phyloP scores from a whole-genome alignment of 352 stramenopile species.

The Elongisporangium anandrum region DNA sequence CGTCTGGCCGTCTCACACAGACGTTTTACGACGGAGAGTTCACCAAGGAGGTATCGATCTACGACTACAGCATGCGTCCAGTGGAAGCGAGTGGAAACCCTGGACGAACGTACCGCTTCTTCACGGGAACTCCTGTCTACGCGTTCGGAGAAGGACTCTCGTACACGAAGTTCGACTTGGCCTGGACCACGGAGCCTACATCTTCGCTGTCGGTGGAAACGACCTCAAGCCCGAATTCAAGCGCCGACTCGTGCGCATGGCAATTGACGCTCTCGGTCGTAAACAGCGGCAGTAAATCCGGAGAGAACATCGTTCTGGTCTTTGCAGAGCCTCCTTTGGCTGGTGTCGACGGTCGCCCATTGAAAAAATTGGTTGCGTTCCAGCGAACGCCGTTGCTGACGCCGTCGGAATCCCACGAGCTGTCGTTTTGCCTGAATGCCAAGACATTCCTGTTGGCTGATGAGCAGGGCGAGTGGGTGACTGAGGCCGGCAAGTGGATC shows the following conservation, averaged over 20 bases:
- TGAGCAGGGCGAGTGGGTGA: slow-evolving; percentile 26
- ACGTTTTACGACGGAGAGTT: slow-evolving; percentile 68
- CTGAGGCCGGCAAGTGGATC: slow-evolving; percentile 36
- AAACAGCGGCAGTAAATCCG: slow-evolving; percentile 35
- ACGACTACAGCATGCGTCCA: slow-evolving; percentile 86
- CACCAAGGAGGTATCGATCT: slow-evolving; percentile 45
- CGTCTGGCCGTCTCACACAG: slow-evolving; percentile 57
- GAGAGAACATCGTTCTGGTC: slow-evolving; percentile 36
- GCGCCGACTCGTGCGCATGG: slow-evolving; percentile 8
- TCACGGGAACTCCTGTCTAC: slow-evolving; percentile 54
- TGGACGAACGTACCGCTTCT: slow-evolving; percentile 86
- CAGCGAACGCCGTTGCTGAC: slow-evolving; percentile 37
- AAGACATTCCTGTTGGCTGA: slow-evolving; percentile 38
- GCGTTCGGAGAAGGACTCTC: slow-evolving; percentile 76
- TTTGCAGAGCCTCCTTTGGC: slow-evolving; percentile 28
- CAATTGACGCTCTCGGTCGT: slow-evolving; percentile 30
- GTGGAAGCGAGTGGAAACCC: slow-evolving; percentile 44
- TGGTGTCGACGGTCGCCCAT: slow-evolving; percentile 24
- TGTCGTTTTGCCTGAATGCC: slow-evolving; percentile 28
- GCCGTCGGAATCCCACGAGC: slow-evolving; percentile 12
- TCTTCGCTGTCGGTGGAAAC: slow-evolving; percentile 4
- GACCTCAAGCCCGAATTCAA: background rate
- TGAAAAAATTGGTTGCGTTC: slow-evolving; percentile 54
- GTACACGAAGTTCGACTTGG: slow-evolving; percentile 66
- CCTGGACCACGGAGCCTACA: slow-evolving; percentile 19